These are phyloP conservation scores for Hymenoscyphus salicellus DNA, from an alignment of 2,329 filamentous ascomycete species.

Conservation along the genomic window DNA sequence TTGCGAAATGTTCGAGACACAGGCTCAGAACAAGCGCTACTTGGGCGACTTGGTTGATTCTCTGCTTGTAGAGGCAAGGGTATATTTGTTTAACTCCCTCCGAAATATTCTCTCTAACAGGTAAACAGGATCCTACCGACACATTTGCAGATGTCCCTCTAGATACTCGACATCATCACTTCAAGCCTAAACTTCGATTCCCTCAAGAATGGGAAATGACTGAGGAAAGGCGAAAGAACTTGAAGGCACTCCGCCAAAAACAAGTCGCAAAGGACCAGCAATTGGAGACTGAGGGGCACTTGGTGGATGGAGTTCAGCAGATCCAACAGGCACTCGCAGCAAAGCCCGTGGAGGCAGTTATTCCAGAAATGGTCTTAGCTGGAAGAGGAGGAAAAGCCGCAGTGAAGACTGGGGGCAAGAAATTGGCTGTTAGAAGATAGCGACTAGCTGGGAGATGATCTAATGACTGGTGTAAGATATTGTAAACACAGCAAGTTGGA, in stretches of 20 bases:
- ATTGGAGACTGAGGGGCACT: constrained; percentile 49
- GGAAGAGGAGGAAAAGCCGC: constrained; percentile 16
- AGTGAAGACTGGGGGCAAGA: constrained; percentile 21
- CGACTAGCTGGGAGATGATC: constrained; percentile 4
- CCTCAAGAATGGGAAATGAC: constrained; percentile 82
- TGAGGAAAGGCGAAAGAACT: constrained; percentile 59
- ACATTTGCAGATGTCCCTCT: constrained; percentile 86
- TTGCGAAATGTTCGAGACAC: constrained; percentile 81
- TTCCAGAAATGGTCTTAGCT: constrained; percentile 31
- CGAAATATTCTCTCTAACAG: constrained; percentile 18
- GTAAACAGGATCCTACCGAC: constrained; percentile 64
- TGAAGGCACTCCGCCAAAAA: constrained; percentile 59
- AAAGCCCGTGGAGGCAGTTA: constrained; percentile 19
- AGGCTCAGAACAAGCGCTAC: constrained; percentile 96
- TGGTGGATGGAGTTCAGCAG: constrained; percentile 57
- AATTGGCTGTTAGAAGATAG: constrained; percentile 28
- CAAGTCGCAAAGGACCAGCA: constrained; percentile 52
- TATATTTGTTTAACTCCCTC: constrained; percentile 34
- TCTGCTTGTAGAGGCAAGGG: constrained; percentile 72
- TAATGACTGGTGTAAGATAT: constrained; percentile 24
- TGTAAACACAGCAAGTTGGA: constrained; percentile 18
- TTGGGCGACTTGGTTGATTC: constrained; percentile 73
- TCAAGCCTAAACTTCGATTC: constrained; percentile 66
- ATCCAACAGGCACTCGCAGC: constrained; percentile 43
- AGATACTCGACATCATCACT: constrained; percentile 79